Percentiles rank a stretch among this genome's conserved stretches.
Conservation (phyloP, 495 filamentous ascomycete genomes). For the Lepraria neglecta region DNA sequence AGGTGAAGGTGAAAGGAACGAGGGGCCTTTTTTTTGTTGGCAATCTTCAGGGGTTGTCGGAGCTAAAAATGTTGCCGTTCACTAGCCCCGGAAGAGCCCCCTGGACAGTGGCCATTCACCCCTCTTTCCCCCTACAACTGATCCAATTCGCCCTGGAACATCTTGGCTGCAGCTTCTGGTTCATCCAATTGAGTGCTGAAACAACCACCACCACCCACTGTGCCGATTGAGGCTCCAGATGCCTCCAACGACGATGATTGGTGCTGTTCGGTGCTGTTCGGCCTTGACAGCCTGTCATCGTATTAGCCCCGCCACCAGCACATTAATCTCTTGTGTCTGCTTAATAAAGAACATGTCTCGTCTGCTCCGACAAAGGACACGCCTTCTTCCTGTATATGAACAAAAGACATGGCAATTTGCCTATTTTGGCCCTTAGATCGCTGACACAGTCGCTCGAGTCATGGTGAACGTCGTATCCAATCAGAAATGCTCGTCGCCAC, state of each 20-base stretch:
- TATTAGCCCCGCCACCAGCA: not conserved
- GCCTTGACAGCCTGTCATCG: not conserved
- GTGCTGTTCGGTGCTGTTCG: not conserved
- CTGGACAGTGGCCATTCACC: not conserved
- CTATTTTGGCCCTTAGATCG: no score
- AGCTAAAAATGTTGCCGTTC: not conserved
- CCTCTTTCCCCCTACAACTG: not conserved
- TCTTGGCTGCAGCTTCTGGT: slow-evolving; percentile 7
- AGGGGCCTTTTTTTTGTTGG: not conserved
- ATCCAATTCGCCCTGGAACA: not conserved
- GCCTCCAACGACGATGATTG: not conserved
- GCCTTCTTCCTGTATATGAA: no score
- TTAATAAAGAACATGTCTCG: no score
- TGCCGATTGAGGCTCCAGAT: slow-evolving; percentile 6
- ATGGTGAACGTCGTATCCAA: no score
- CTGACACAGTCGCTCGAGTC: no score
- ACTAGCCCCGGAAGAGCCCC: not conserved
- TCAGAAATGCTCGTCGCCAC: no score
- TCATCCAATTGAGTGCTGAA: not conserved
- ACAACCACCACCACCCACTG: not conserved
- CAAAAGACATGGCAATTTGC: no score
- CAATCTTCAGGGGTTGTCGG: not conserved
- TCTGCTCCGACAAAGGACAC: no score
- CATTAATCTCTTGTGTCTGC: not conserved
- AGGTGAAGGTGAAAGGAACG: slow-evolving; percentile 2